Evolutionary conservation across 176 grass and related monocot genomes (phyloP), one percentile per base, ranked within the genome.

Genomic region (Elymus sibiricus): DNA sequence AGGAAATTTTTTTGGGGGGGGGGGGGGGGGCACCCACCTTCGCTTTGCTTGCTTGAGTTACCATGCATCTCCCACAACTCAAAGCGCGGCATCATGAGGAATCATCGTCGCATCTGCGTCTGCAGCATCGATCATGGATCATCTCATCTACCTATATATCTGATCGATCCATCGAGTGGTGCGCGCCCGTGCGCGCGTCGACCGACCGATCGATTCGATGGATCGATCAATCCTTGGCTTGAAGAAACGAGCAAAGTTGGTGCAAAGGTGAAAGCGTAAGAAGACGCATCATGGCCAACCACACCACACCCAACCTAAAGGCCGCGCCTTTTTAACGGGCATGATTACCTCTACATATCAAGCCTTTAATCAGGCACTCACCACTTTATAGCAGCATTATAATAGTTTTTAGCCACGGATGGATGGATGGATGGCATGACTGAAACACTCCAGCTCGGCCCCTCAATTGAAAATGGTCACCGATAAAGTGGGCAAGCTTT

Each of bases 301-400:
- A 68, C 83, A 78, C 88, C 19, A 70, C 17, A 43, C 69, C 73
- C 27, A 55, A 76, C 85, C 80, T 76, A 87, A 89, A 85, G 49
- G 11, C 16, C 4, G 44, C 85, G 43, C 85, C 88, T 91, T 91
- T 76, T 91, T 80, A 84, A 91, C 89, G 59, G 74, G 17, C 81
- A 91, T 91, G 60, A 91, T 91, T 87, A 91, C 60, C 85, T 38
- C 89, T 76, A 91, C 84, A 81, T 76, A 91, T 87, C 85, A 91
- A 84, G 28, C 28, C 89, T 86, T 89, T 89, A 86, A 86, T 70
- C 81, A 91, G 51, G 26, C 77, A 26, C 60, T 75, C 2, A 11
- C 71, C 19, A 9, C 70, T 75, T 49, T 75, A 75, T 71, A 53
- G 49, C 46, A 49, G 46, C 49, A 11, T 32, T 56, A 34, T 69